Conservation (phyloP, 306 rosid species). For the Aeschynomene evenia region DNA sequence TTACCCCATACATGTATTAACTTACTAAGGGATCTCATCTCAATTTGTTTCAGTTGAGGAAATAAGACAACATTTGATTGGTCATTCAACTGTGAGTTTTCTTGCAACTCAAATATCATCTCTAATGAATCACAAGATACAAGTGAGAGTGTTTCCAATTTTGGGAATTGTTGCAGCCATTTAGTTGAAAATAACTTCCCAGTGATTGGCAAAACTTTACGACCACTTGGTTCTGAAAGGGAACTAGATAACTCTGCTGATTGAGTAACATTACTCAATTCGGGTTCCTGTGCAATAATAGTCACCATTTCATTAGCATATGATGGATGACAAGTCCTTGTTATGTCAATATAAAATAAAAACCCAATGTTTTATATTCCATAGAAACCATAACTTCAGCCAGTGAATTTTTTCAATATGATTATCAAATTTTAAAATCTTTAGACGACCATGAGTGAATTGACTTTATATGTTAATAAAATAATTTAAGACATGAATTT, state of each 20-base stretch:
- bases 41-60: not conserved
- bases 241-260: not conserved
- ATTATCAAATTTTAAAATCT: too few relatives aligned
- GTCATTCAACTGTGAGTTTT: not conserved
- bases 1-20: not conserved
- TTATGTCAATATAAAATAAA: too few relatives aligned
- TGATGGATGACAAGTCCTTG: not conserved
- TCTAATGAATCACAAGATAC: not conserved
- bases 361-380: too few relatives aligned
- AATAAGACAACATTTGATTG: not conserved
- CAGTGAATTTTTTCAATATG: too few relatives aligned
- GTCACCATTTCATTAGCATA: not conserved
- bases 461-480: too few relatives aligned
- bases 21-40: fast-evolving
- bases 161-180: not conserved
- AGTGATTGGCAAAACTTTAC: not conserved
- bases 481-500: too few relatives aligned
- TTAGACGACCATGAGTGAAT: too few relatives aligned
- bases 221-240: not conserved
- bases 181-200: not conserved
- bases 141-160: not conserved
- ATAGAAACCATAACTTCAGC: too few relatives aligned
- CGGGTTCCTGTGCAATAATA: not conserved
- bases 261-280: not conserved
- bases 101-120: not conserved